Evolutionary conservation across 805 yeast genomes (phyloP).

Genomic region (Lachancea thermotolerans): DNA sequence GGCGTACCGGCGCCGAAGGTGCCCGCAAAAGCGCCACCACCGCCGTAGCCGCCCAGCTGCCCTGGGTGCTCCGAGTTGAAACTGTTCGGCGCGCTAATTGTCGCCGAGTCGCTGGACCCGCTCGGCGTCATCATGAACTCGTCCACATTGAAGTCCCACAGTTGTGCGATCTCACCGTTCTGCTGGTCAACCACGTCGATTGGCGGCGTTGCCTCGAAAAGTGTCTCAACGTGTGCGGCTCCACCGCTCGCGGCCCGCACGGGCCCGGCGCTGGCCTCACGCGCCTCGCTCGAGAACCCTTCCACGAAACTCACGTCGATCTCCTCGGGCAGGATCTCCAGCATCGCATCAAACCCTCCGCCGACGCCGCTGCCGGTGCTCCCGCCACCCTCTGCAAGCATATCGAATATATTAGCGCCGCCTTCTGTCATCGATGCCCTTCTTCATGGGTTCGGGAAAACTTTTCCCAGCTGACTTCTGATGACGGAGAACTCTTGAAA

Average conservation of each 20-base stretch:
- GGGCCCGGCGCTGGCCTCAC: neutral
- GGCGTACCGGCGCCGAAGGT: neutral
- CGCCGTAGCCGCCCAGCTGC: neutral
- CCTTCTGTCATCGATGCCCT: constrained; percentile 3
- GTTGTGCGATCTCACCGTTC: constrained; percentile 35
- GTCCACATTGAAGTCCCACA: constrained; percentile 36
- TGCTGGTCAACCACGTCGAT: constrained; percentile 28
- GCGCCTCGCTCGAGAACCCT: neutral
- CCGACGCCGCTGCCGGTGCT: neutral
- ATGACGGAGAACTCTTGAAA: neutral
- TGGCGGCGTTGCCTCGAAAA: constrained; percentile 14
- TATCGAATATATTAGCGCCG: constrained; percentile 5
- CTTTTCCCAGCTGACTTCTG: neutral
- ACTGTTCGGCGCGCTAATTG: constrained; percentile 33
- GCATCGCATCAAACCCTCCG: constrained; percentile 27
- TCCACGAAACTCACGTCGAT: constrained; percentile 12
- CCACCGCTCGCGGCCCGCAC: neutral
- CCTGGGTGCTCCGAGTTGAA: constrained; percentile 20
- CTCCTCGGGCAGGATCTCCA: constrained; percentile 31
- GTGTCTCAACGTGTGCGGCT: neutral
- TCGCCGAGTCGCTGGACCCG: constrained; percentile 30
- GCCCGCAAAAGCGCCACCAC: neutral
- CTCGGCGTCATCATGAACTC: constrained; percentile 32
- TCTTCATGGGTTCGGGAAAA: neutral
- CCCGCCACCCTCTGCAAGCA: constrained; percentile 7